Evolutionary conservation across 768 basidiomycete species (phyloP).

Genomic region (Mycena rosella): DNA sequence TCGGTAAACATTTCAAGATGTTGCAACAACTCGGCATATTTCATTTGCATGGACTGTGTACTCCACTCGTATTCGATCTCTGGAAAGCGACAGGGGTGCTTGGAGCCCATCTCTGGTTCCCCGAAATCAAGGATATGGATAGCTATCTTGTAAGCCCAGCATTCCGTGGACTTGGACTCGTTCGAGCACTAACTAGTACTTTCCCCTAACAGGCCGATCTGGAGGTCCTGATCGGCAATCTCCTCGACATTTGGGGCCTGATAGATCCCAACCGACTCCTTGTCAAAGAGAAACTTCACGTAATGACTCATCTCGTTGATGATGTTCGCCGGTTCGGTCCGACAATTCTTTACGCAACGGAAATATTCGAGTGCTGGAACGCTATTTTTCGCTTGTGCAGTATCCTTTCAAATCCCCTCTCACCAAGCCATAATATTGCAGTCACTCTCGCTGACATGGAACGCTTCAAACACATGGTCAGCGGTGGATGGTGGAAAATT

Average conservation of each 20-base stretch:
- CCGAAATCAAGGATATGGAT: slow-evolving; percentile 25
- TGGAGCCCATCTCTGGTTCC: slow-evolving; percentile 47
- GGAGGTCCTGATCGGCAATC: no score
- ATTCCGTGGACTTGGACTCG: no score
- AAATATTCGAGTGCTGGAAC: slow-evolving; percentile 20
- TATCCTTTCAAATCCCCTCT: slow-evolving; percentile 2
- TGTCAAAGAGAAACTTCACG: slow-evolving; percentile 1
- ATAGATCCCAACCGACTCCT: slow-evolving; percentile 45
- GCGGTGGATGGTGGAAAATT: slow-evolving; percentile 16
- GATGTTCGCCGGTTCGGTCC: slow-evolving; percentile 9
- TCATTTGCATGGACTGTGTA: slow-evolving; percentile 37
- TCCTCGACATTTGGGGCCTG: slow-evolving; percentile 18
- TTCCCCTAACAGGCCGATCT: no score
- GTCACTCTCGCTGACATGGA: slow-evolving; percentile 14
- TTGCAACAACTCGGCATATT: slow-evolving; percentile 49
- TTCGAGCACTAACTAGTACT: no score
- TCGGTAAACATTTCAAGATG: slow-evolving; percentile 50
- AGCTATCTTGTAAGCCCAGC: no score
- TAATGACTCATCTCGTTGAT: background rate
- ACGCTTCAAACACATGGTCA: no score
- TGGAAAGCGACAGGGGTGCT: slow-evolving; percentile 37
- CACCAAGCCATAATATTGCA: slow-evolving; percentile 16
- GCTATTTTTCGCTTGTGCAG: no score
- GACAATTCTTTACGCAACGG: background rate
- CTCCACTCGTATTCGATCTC: slow-evolving; percentile 38